phyloP scores from a whole-genome alignment of 805 yeast species.

The Lachancea cidri region DNA sequence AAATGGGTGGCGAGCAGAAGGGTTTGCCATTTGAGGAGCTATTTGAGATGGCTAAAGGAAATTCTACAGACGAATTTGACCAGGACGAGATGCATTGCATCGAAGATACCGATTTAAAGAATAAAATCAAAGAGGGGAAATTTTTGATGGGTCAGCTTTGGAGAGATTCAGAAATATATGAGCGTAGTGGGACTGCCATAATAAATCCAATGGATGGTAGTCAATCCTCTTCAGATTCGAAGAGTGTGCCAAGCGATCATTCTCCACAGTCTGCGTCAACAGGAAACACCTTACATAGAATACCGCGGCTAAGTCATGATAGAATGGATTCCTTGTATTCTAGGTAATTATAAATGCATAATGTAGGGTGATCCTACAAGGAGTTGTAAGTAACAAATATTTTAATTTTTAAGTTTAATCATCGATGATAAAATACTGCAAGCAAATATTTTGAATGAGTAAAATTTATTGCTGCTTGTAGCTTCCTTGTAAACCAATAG shows the following conservation, averaged over 20 bases:
- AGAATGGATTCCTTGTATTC: too few species aligned
- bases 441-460: too few species aligned
- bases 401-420: background rate
- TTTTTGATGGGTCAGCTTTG: background rate
- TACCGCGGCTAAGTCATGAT: background rate
- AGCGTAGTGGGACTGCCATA: background rate
- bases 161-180: background rate
- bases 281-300: background rate
- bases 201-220: background rate
- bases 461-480: too few species aligned
- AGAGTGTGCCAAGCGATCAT: background rate
- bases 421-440: background rate
- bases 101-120: background rate
- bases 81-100: background rate
- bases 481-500: too few species aligned
- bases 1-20: background rate
- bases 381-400: background rate
- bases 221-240: background rate
- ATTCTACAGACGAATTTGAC: background rate
- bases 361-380: too few species aligned
- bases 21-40: slow-evolving; percentile 4
- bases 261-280: background rate
- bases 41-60: slow-evolving; percentile 2
- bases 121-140: background rate
- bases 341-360: too few species aligned